Evolutionary conservation across 495 filamentous ascomycete species (phyloP).

Genomic region (Penicillium bovifimosum): DNA sequence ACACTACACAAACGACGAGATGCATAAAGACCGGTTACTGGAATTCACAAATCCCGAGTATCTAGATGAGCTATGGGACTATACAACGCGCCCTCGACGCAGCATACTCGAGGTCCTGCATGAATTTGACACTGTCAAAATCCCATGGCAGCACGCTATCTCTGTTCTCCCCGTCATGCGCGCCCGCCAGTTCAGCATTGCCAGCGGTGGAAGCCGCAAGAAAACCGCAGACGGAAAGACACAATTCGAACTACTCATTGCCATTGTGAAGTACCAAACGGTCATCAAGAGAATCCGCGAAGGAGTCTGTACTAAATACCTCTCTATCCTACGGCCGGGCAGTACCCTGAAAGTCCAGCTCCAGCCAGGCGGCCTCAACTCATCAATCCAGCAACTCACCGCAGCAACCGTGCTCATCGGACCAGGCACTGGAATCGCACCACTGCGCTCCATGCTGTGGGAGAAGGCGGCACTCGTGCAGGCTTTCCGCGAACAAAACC

Average conservation of each 20-base stretch:
- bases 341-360: conserved; percentile 55
- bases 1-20: conserved; percentile 62
- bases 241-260: conserved; percentile 71
- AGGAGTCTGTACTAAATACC: conserved; percentile 85
- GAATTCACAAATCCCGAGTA: conserved; percentile 76
- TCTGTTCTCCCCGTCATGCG: conserved; percentile 70
- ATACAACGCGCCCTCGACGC: conserved; percentile 84
- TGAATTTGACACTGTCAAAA: conserved; percentile 78
- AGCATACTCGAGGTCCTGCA: conserved; percentile 87
- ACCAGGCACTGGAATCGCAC: conserved; percentile 87
- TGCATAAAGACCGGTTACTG: conserved; percentile 72
- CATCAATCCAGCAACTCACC: conserved; percentile 37
- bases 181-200: conserved; percentile 82
- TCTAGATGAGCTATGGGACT: conserved; percentile 90
- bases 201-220: conserved; percentile 60
- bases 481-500: conserved; percentile 32
- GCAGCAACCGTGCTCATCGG: conserved; percentile 74
- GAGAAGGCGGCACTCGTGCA: conserved; percentile 49
- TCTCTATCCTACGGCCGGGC: conserved; percentile 55
- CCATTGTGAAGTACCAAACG: conserved; percentile 88
- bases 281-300: conserved; percentile 79
- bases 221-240: conserved; percentile 31
- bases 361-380: conserved; percentile 52
- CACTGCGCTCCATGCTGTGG: conserved; percentile 74
- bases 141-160: conserved; percentile 68